Percentiles rank a stretch among this genome's conserved stretches.
Conservation (phyloP, 441 rosid species). For the Pelargonium fulgidum region DNA sequence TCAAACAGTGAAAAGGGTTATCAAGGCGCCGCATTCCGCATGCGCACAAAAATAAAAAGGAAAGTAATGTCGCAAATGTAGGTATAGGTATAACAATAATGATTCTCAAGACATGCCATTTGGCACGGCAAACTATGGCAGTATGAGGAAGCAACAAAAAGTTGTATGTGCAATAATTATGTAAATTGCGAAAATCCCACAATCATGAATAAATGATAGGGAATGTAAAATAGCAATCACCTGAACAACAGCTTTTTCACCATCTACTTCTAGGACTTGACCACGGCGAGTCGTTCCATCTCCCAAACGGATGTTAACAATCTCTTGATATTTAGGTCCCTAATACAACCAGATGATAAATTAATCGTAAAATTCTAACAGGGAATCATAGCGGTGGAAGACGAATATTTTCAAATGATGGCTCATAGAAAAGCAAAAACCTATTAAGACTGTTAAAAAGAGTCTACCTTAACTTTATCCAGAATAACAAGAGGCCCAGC, state of each 20-base stretch:
- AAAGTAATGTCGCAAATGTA: background rate
- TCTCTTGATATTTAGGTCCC: slow-evolving; percentile 6
- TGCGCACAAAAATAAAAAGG: background rate
- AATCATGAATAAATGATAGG: too few species aligned
- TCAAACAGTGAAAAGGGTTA: background rate
- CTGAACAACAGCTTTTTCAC: slow-evolving; percentile 4
- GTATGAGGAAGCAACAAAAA: too few species aligned
- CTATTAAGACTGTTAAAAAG: background rate
- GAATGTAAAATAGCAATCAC: background rate
- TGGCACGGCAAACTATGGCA: too few species aligned
- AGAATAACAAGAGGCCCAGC: background rate
- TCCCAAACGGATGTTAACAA: slow-evolving; percentile 54
- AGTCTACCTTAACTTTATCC: background rate
- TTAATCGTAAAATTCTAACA: background rate
- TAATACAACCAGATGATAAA: background rate
- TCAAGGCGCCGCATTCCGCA: background rate
- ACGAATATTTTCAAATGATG: background rate
- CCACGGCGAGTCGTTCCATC: slow-evolving; percentile 24
- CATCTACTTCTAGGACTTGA: background rate
- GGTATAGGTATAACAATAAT: background rate
- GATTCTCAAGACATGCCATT: too few species aligned
- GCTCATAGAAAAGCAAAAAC: background rate
- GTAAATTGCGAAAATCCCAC: too few species aligned
- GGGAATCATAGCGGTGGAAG: background rate
- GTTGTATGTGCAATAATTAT: too few species aligned